Base-by-base conservation (phyloP, 1,284 basidiomycete genomes). In the Erythrobasidium hasegawianum region DNA sequence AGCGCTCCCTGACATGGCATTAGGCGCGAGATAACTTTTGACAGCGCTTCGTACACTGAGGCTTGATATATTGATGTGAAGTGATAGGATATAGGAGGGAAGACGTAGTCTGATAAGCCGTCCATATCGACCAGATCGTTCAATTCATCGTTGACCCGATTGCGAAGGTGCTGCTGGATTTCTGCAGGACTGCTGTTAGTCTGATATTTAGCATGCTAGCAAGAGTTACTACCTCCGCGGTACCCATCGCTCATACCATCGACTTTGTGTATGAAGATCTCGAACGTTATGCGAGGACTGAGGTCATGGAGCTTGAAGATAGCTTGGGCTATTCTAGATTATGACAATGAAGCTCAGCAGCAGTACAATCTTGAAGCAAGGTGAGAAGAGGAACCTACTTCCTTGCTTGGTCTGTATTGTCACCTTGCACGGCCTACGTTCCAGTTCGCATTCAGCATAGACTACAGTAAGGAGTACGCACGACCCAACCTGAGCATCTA, bases 231-330 rank as follows among this genome's bases (percentile, higher is more conserved):
- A 91, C 91, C 91, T 65, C 88, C 85, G 72, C 91, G 87, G 76
- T 96, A 94, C 73, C 97, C 95, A 72, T 94, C 91, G 64, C 89
- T 87, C 67, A 95, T 80, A 45, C 87, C 88, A 77, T 97, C 95
- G n/a, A 91, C 87, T 79, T 98, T 98, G 81, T 98, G 95, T 16
- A 97, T 88, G 74, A 98, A 97, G 24, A 97, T 86, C 76, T 96
- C 91, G 52, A 97, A 83, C 68, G 87, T 86, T 68, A 95, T 85
- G 50, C 82, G 80, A 5, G 87, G 88, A 74, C 92, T 92, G 53
- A 86, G 83, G 45, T 86, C 82, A 74, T 87, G 78, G 0, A 76
- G 77, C 14, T 72, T 72, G n/a, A 78, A 71, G 58, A 79, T 76
- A 41, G 78, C 73, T 27, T 45, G 22, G n/a, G 64, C 57, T 41